Percentiles rank a stretch among this genome's conserved stretches.
phyloP scores from a whole-genome alignment of 2,329 filamentous ascomycete genomes.

The Cryphonectria parasitica region DNA sequence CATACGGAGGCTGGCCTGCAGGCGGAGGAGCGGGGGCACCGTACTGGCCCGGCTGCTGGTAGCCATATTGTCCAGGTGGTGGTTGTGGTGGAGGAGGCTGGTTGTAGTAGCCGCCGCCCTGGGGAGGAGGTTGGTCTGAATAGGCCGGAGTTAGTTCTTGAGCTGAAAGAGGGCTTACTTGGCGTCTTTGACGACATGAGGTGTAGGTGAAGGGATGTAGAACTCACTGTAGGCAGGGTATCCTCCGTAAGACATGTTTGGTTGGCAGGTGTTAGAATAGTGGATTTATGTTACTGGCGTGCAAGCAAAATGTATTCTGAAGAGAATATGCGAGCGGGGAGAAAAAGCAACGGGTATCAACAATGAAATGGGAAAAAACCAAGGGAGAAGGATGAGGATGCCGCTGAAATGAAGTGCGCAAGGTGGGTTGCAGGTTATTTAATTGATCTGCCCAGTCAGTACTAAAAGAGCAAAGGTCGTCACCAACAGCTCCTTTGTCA shows the following conservation, averaged over 20 bases:
- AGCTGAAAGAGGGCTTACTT: too few species aligned
- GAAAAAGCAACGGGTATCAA: not conserved
- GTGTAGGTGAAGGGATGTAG: conserved; percentile 27
- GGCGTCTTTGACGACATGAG: not conserved
- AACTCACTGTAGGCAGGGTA: conserved; percentile 43
- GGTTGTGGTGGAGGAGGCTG: conserved; percentile 22
- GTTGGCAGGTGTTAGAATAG: not conserved
- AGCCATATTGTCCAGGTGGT: conserved; percentile 9
- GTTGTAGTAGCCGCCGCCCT: conserved; percentile 30
- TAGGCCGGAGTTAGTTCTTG: conserved; percentile 10
- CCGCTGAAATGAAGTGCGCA: not conserved
- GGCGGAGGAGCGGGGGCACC: conserved; percentile 5
- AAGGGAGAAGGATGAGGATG: not conserved
- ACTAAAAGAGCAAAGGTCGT: not conserved
- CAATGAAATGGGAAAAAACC: not conserved
- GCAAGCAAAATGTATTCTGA: not conserved
- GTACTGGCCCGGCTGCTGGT: conserved; percentile 16
- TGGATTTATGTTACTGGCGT: not conserved
- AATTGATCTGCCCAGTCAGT: not conserved
- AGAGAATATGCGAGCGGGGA: not conserved
- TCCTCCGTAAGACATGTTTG: conserved; percentile 41
- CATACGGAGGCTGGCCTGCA: conserved; percentile 17
- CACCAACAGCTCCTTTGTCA: not conserved
- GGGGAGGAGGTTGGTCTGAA: conserved; percentile 32
- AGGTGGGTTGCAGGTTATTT: not conserved